phyloP scores from a whole-genome alignment of 371 early-diverging fungal genomes.

The Mucor piriformis region DNA sequence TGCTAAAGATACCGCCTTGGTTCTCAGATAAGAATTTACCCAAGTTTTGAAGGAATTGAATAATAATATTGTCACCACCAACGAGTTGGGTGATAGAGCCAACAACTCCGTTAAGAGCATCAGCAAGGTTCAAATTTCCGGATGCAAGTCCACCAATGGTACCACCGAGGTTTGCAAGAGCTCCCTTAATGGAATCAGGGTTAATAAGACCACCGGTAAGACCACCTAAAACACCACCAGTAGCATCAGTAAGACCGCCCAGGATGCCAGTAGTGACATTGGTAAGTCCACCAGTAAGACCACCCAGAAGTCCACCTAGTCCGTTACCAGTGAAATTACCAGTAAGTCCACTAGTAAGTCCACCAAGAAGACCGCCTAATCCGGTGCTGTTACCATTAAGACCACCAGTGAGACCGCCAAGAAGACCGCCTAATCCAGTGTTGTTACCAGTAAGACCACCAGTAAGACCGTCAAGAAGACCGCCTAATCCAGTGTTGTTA shows the following conservation, averaged over 20 bases:
- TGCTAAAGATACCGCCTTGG: not conserved
- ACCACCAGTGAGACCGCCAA: not conserved
- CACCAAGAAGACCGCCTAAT: not conserved
- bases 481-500: not conserved
- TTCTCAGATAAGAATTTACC: not conserved
- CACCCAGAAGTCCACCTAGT: not conserved
- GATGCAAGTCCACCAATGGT: not conserved
- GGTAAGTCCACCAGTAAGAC: not conserved
- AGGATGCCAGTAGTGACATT: not conserved
- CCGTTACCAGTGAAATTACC: not conserved
- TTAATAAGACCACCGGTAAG: not conserved
- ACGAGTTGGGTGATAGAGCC: not conserved
- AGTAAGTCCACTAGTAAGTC: not conserved
- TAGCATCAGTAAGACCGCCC: not conserved
- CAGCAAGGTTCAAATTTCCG: not conserved
- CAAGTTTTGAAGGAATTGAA: constrained; percentile 3
- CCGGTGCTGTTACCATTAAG: not conserved
- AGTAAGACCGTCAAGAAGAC: not conserved
- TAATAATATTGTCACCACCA: constrained; percentile 1
- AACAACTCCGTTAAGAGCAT: not conserved
- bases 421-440: not conserved
- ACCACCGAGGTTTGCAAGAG: not conserved
- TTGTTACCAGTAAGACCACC: not conserved
- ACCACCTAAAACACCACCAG: not conserved
- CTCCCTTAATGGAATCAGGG: not conserved